Conservation (phyloP, 768 basidiomycete genomes). For the Phanerodontia chrysosporium region DNA sequence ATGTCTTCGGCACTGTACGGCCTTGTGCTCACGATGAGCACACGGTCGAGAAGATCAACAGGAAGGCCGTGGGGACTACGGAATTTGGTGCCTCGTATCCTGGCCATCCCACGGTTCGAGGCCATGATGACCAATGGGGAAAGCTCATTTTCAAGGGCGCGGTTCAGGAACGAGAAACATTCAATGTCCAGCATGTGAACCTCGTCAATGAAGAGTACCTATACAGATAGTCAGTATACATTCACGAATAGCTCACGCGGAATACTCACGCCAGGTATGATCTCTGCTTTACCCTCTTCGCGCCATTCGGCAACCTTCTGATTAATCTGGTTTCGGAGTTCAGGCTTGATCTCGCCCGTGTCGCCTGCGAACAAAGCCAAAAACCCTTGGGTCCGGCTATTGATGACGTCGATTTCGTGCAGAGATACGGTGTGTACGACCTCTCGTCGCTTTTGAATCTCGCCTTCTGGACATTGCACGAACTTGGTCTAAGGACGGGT, state of each 20-base stretch:
- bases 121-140: conserved; percentile 98
- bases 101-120: conserved; percentile 90
- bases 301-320: conserved; percentile 96
- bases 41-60: conserved; percentile 89
- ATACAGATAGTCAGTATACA: not conserved
- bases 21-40: conserved; percentile 92
- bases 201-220: conserved; percentile 99
- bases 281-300: conserved; percentile 97
- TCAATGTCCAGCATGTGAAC: conserved; percentile 99
- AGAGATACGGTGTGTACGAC: conserved; percentile 96
- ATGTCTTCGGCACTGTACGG: conserved; percentile 83
- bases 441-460: conserved; percentile 96
- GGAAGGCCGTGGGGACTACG: conserved; percentile 94
- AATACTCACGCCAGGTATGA: conserved; percentile 83
- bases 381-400: conserved; percentile 97
- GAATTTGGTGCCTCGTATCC: conserved; percentile 94
- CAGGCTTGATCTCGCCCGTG: conserved; percentile 98
- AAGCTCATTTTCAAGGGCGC: conserved; percentile 90
- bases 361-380: conserved; percentile 93
- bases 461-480: conserved; percentile 96
- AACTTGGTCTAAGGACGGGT: conserved; percentile 77
- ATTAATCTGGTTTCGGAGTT: conserved; percentile 94
- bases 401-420: conserved; percentile 99
- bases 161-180: conserved; percentile 97
- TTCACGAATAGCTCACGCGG: not conserved